A percentile compares a stretch with the other conserved stretches of the same genome.
Conservation (phyloP, 805 yeast genomes). For the Ascoidea asiatica region DNA sequence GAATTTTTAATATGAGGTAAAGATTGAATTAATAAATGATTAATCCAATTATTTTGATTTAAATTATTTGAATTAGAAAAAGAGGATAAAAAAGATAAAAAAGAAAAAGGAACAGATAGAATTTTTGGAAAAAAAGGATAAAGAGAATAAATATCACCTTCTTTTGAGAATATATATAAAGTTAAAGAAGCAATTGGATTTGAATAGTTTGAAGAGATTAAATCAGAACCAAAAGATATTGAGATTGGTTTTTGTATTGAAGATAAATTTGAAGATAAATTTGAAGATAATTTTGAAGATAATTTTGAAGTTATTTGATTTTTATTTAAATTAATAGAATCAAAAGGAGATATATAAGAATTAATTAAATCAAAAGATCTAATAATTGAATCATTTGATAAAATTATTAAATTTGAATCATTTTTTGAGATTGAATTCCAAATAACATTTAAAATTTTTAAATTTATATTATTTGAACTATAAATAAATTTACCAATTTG, state of each 20-base stretch:
- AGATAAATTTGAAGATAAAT: slow-evolving; percentile 12
- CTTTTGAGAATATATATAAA: slow-evolving; percentile 35
- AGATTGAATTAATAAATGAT: background rate
- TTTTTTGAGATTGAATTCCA: slow-evolving; percentile 32
- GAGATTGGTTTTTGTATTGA: slow-evolving; percentile 12
- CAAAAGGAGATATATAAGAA: slow-evolving; percentile 16
- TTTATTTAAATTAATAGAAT: slow-evolving; percentile 12
- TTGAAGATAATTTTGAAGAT: background rate
- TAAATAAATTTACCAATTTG: slow-evolving; percentile 11
- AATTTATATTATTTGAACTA: slow-evolving; percentile 15
- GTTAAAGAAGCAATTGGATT: slow-evolving; percentile 33
- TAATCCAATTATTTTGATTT: background rate
- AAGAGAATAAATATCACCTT: slow-evolving; percentile 45
- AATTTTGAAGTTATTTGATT: slow-evolving; percentile 4
- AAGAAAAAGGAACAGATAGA: slow-evolving; percentile 19
- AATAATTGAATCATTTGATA: slow-evolving; percentile 21
- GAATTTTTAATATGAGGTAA: background rate
- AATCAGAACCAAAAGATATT: slow-evolving; percentile 14
- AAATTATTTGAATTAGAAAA: background rate
- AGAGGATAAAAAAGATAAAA: background rate
- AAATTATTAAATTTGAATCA: slow-evolving; percentile 29
- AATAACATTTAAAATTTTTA: slow-evolving; percentile 21
- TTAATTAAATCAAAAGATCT: slow-evolving; percentile 22
- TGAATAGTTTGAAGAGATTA: slow-evolving; percentile 8
- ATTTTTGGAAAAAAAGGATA: slow-evolving; percentile 51